These are phyloP conservation scores for Claviceps fusiformis DNA, from an alignment of 2,329 filamentous ascomycete genomes.

Conservation along the genomic window DNA sequence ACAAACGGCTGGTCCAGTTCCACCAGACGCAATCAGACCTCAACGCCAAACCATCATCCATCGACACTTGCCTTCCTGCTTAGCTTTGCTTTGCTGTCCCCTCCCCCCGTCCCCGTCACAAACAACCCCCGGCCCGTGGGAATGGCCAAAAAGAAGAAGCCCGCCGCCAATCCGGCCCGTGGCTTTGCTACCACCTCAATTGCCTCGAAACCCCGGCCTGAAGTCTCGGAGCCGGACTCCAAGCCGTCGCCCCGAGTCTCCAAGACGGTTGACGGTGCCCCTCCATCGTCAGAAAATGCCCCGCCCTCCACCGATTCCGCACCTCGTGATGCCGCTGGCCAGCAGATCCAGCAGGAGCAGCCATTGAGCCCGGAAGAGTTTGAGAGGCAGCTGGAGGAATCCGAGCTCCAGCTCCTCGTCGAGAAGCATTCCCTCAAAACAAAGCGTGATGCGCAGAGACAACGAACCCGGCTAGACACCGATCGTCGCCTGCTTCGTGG, in stretches of 20 bases:
- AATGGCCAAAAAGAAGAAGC: slow-evolving; percentile 93
- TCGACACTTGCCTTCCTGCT: background rate
- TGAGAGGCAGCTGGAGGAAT: slow-evolving; percentile 75
- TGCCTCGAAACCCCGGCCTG: slow-evolving; percentile 65
- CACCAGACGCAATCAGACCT: background rate
- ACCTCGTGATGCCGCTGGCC: slow-evolving; percentile 1
- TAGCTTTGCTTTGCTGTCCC: background rate
- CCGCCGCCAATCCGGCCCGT: slow-evolving; percentile 70
- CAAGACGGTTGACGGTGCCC: slow-evolving; percentile 14
- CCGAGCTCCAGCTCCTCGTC: slow-evolving; percentile 77
- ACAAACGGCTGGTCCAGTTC: background rate
- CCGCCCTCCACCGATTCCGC: slow-evolving; percentile 13
- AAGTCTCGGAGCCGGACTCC: slow-evolving; percentile 29
- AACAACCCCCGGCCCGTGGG: slow-evolving; percentile 1
- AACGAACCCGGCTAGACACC: slow-evolving; percentile 66
- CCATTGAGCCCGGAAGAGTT: slow-evolving; percentile 73
- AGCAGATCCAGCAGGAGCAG: slow-evolving; percentile 19
- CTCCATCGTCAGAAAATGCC: slow-evolving; percentile 11
- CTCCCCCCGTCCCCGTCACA: no score
- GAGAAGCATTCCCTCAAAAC: slow-evolving; percentile 73
- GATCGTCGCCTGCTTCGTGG: slow-evolving; percentile 70
- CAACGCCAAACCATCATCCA: background rate
- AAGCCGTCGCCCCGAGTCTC: slow-evolving; percentile 12
- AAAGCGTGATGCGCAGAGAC: slow-evolving; percentile 64
- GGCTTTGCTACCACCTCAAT: slow-evolving; percentile 91